Evolutionary conservation across 345 rosid species (phyloP), one percentile per base, ranked within the genome.

Genomic region (Citrus medica): DNA sequence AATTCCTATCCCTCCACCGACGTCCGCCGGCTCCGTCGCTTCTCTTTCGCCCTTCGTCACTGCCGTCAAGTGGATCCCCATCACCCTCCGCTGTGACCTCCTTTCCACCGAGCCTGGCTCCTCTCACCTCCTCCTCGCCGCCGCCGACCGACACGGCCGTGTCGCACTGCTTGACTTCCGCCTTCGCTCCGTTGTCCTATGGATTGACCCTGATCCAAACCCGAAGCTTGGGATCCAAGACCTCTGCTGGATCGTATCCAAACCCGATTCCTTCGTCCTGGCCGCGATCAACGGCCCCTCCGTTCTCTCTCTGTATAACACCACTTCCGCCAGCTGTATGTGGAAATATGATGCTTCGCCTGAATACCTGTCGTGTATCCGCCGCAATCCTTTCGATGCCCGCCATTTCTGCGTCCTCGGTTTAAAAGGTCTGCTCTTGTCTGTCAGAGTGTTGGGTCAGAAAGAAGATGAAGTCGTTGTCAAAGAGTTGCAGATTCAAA

Each of bases 81-180:
- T 82, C 73, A 86, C 97, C n/a, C 92, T 90, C 65, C 86, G 86
- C 37, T 89, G 92, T 69, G 98, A 95, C 84, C 89, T 93, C 46
- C 90, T 93, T 78, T 90, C 98, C 81, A 76, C 92, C 70, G 94
- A 91, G 69, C 92, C 97, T 40, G 87, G 93, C 71, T 75, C 92
- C 75, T 87, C 93, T 17, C 93, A 92, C 60, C 92, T 92, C 69
- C 85, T 92, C 85, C 89, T 93, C 62, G 98, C 97, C 78, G 97
- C 89, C 48, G 96, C 83, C n/a, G 99, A 95, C 77, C 96, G 98
- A 53, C 99, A 95, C 56, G 99, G 99, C 77, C 97, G 98, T 69
- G 77, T 93, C 81, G 91, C 93, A 37, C 89, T 95, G 67, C 79
- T 95, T 67, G 99, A 95, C 80, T 87, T 89, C 82, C 94, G 90